Evolutionary conservation across 768 basidiomycete species (phyloP).

Genomic region (Mycena kentingensis): DNA sequence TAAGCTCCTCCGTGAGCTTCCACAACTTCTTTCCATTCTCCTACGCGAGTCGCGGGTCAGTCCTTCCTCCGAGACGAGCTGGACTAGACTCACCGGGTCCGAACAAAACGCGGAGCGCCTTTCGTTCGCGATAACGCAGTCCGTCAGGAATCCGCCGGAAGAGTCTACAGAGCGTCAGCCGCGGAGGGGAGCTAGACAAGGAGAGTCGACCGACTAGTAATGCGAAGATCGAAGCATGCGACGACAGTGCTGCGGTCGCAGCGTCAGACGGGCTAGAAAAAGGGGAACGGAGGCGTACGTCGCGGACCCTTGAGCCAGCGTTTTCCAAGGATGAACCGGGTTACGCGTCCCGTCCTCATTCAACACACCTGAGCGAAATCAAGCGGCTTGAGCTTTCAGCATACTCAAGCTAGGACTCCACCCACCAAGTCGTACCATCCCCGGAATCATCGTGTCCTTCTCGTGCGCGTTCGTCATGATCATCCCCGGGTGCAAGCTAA

Average conservation of each 20-base stretch:
- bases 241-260: not conserved
- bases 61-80: not conserved
- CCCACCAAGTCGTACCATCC: not conserved
- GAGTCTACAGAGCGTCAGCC: not conserved
- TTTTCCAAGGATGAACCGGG: not conserved
- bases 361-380: not conserved
- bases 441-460: not conserved
- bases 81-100: not conserved
- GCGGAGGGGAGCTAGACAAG: not conserved
- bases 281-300: not conserved
- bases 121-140: not conserved
- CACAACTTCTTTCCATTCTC: conserved; percentile 4
- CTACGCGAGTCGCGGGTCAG: not conserved
- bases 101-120: not conserved
- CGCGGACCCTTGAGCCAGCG: not conserved
- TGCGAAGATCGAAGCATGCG: conserved; percentile 1
- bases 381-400: not conserved
- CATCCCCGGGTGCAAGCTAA: conserved; percentile 6
- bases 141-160: not conserved
- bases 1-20: conserved; percentile 4
- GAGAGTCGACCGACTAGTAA: not conserved
- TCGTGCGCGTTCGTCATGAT: not conserved
- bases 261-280: not conserved
- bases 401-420: not conserved
- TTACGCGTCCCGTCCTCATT: not conserved